Base-by-base conservation (phyloP, 768 basidiomycete species). In the Nidula microcarpa region DNA sequence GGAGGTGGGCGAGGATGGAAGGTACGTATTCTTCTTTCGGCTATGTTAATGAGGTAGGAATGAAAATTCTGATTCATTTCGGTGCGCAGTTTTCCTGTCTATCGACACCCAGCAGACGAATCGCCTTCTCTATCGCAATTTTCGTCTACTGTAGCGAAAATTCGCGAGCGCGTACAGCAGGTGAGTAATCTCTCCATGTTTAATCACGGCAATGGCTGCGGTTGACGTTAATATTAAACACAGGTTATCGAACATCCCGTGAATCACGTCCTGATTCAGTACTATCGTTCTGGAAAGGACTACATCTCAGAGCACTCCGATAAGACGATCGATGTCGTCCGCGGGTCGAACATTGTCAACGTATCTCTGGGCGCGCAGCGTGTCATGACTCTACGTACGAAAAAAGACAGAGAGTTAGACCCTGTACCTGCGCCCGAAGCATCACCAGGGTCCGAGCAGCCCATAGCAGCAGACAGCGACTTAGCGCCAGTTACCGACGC, bases 231-330 rank as follows among this genome's bases (percentile, higher is more conserved):
- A 23, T 23, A 23, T 23, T 23, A 23, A 23, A 23, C 1, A 23
- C 16, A 74, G 72, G 62, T 66, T 30, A 62, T 76, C 1, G 62
- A 72, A 18, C 88, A 89, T 53, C 85, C 84, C 0, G 81, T 92
- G 5, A 93, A 93, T 61, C 90, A 93, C 59, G 90, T 89, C 47
- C 78, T 93, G 33, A 89, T 92, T 48, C 91, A 92, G 61, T 77
- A 82, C 63, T 92, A 92, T 63, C 87, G 90, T 53, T 78, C 76
- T 10, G 91, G 90, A 5, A 81, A 79, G 32, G 91, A 92, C 67
- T 88, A 86, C 67, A 92, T 92, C 56, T 91, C 89, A 0, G 89
- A 91, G 59, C 90, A 93, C 65, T 88, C 87, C 0, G 90, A 93
- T 67, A 93, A 93, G 70, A 93, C 90, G 5, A 79, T 92, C 58